Conservation (phyloP, 2,329 filamentous ascomycete species). For the Colletotrichum tamarilloi region DNA sequence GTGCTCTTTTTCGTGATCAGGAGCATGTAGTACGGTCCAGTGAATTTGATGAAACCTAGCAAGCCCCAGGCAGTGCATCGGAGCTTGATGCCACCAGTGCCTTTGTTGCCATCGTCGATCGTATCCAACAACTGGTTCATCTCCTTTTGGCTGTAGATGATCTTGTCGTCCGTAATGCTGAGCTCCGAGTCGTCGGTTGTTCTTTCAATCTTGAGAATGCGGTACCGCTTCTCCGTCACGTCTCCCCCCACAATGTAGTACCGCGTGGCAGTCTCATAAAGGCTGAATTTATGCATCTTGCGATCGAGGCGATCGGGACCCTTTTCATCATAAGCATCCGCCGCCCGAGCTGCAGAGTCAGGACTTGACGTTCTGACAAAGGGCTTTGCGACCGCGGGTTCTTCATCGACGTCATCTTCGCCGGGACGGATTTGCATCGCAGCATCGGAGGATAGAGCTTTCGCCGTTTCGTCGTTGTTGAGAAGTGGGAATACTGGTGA, state of each 20-base stretch:
- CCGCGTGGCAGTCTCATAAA: constrained; percentile 93
- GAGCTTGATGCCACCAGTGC: constrained; percentile 87
- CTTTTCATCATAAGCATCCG: constrained; percentile 47
- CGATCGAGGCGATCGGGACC: constrained; percentile 55
- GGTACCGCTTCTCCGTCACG: constrained; percentile 86
- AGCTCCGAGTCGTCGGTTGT: constrained; percentile 80
- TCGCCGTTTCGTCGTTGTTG: constrained; percentile 48
- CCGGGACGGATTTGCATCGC: constrained; percentile 32
- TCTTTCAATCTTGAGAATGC: constrained; percentile 94
- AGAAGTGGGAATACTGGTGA: constrained; percentile 48
- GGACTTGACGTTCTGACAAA: constrained; percentile 68
- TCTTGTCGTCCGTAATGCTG: constrained; percentile 91
- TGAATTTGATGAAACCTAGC: constrained; percentile 95
- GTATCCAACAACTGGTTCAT: constrained; percentile 94
- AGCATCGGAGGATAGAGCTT: constrained; percentile 40
- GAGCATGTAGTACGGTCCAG: constrained; percentile 96
- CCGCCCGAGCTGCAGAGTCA: constrained; percentile 49
- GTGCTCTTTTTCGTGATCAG: constrained; percentile 96
- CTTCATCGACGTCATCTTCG: constrained; percentile 68
- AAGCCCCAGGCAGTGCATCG: constrained; percentile 94
- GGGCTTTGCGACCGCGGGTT: constrained; percentile 66
- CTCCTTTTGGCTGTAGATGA: constrained; percentile 90
- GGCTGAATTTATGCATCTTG: constrained; percentile 95
- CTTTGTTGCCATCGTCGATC: constrained; percentile 94
- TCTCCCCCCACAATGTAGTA: constrained; percentile 97